Evolutionary conservation across 2,329 filamentous ascomycete genomes (phyloP).

Genomic region (Boeremia exigua): DNA sequence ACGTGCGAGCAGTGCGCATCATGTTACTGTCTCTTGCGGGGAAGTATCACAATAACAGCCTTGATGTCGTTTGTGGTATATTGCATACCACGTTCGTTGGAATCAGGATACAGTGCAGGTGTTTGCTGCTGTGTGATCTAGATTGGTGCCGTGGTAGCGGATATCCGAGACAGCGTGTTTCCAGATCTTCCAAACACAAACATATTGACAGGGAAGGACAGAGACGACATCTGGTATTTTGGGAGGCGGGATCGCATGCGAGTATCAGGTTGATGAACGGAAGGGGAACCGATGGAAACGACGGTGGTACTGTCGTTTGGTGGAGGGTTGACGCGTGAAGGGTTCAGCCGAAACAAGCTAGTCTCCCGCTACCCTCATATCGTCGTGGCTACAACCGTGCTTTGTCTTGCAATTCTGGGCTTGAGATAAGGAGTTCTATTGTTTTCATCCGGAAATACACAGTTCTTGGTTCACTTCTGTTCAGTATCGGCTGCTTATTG

Average conservation of each 20-base stretch:
- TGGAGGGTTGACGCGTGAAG: slow-evolving; percentile 7
- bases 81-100: background rate
- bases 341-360: slow-evolving; percentile 12
- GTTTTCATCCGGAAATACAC: too few relatives aligned
- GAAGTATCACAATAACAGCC: background rate
- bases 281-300: slow-evolving; percentile 11
- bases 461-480: background rate
- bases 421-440: background rate
- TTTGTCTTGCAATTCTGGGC: background rate
- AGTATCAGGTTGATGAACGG: slow-evolving; percentile 9
- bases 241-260: background rate
- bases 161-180: slow-evolving; percentile 18
- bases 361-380: background rate
- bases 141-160: slow-evolving; percentile 15
- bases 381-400: background rate
- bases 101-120: background rate
- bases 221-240: slow-evolving; percentile 1
- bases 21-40: background rate
- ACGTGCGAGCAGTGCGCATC: background rate
- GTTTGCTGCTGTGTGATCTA: slow-evolving; percentile 8
- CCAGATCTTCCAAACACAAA: slow-evolving; percentile 11
- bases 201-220: slow-evolving; percentile 5
- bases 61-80: background rate
- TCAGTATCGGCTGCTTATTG: background rate
- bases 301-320: slow-evolving; percentile 11